Evolutionary conservation across 805 yeast genomes (phyloP).

Genomic region (Vanderwaltozyma polyspora): DNA sequence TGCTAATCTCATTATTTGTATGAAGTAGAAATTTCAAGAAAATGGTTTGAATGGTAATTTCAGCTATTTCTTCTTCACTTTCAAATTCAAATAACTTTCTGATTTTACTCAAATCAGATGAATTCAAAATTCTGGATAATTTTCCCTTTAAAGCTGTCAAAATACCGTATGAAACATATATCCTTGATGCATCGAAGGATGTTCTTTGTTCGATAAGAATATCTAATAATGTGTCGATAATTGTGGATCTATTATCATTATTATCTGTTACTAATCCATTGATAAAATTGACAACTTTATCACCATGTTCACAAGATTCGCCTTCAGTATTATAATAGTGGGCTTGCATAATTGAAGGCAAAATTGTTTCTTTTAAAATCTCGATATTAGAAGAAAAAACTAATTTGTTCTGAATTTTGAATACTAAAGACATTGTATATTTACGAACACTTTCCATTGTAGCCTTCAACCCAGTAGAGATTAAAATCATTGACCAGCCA

Average conservation of each 20-base stretch:
- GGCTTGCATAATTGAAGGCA: slow-evolving; percentile 56
- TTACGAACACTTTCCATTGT: slow-evolving; percentile 69
- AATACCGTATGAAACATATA: slow-evolving; percentile 49
- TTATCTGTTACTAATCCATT: not conserved
- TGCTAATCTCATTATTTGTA: slow-evolving; percentile 23
- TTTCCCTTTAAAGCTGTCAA: slow-evolving; percentile 35
- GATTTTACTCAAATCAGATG: slow-evolving; percentile 23
- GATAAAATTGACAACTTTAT: slow-evolving; percentile 37
- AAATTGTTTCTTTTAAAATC: slow-evolving; percentile 31
- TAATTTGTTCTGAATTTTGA: slow-evolving; percentile 38
- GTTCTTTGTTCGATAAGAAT: slow-evolving; percentile 38
- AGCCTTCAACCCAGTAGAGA: slow-evolving; percentile 66
- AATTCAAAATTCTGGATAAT: slow-evolving; percentile 10
- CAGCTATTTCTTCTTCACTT: slow-evolving; percentile 44
- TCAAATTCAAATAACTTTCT: slow-evolving; percentile 28
- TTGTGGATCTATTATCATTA: not conserved
- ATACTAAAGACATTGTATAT: slow-evolving; percentile 44
- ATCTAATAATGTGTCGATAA: slow-evolving; percentile 30
- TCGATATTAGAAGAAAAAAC: slow-evolving; percentile 34
- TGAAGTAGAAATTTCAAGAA: slow-evolving; percentile 36
- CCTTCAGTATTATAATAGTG: slow-evolving; percentile 41
- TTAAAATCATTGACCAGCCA: slow-evolving; percentile 62
- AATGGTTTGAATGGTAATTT: slow-evolving; percentile 40
- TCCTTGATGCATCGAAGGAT: slow-evolving; percentile 60
- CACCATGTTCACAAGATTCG: slow-evolving; percentile 48